phyloP scores from a whole-genome alignment of 345 rosid species.

The Camelina laxa region DNA sequence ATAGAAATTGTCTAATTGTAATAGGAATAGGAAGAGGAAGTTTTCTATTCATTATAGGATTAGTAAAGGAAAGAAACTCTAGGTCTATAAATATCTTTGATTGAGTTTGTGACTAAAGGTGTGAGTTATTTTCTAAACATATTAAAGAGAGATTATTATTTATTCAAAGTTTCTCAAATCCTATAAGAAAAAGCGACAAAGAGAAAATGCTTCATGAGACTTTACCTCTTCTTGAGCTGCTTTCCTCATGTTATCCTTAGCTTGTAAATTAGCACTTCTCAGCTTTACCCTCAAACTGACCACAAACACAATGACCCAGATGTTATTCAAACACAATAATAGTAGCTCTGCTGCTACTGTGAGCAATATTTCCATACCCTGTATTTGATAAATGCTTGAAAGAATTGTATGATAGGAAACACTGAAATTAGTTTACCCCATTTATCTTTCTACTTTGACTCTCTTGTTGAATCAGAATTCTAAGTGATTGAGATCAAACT shows the following conservation, averaged over 20 bases:
- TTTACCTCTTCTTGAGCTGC: conserved; percentile 81
- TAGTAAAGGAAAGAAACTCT: too few species aligned
- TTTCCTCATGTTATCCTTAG: conserved; percentile 84
- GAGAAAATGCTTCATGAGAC: conserved; percentile 13
- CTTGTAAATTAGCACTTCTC: conserved; percentile 93
- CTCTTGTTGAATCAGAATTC: background rate
- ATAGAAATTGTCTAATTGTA: too few species aligned
- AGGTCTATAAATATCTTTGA: too few species aligned
- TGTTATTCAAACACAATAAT: background rate
- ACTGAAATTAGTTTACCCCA: conserved; percentile 15
- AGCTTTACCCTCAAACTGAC: conserved; percentile 67
- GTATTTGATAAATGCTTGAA: conserved; percentile 6
- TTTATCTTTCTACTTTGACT: background rate
- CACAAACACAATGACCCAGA: conserved; percentile 20
- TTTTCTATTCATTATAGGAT: too few species aligned
- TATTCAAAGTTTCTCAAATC: too few species aligned
- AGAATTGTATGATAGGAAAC: conserved; percentile 2
- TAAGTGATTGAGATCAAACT: conserved; percentile 13
- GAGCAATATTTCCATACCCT: background rate
- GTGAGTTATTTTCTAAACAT: too few species aligned
- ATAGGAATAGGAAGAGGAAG: too few species aligned
- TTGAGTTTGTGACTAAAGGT: too few species aligned
- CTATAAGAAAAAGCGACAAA: background rate
- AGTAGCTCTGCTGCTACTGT: conserved; percentile 7
- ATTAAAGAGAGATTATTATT: too few species aligned